Base-by-base conservation (phyloP, 2,329 filamentous ascomycete species). In the Emmonsia crescens region DNA sequence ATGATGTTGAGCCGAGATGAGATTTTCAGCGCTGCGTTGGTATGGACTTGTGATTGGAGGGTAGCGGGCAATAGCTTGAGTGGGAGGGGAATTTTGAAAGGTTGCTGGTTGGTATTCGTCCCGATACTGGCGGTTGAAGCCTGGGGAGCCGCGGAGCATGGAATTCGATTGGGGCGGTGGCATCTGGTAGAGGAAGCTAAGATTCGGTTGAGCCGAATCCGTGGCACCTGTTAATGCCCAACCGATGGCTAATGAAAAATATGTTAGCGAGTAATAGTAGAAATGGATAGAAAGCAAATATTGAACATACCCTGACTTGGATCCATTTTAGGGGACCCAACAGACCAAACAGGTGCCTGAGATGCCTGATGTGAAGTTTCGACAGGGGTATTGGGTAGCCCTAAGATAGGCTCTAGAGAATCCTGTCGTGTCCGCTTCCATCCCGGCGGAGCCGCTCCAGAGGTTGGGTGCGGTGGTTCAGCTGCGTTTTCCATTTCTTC, bases 161-260 rank as follows among this genome's bases (percentile, higher is more conserved):
- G 68, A 33, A 21, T 67, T 67, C 3, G 66, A 57, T 14, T 71
- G 71, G 1, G 68, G 61, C 27, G 77, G 76, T 61, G 80, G 72
- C 67, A 83, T 85, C 63, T 89, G 86, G 71, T 91, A 95, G 70
- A 95, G 83, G 61, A 93, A 82, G 0, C 90, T 92, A 4, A 96
- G 77, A 69, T 89, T 94, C 0, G 90, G 91, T 65, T 86, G 91
- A 1, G 89, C 88, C 3, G 89, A 94, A 69, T 95, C 91, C 60
- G 89, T 91, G 1, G 88, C 93, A 16, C 91, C 91, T 0, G 91
- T 91, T n/a, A 96, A 76, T 8, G 89, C 91, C 88, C 89, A 95
- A 1, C 89, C 91, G 62, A 95, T 89, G 0, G 84, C 83, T 82
- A 19, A 78, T 79, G 9, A 19, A 55, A 78, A 76, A 46, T 77